A percentile compares a stretch with the other conserved stretches of the same genome.
phyloP scores from a whole-genome alignment of 208 protist genomes.

The Herpetomonas muscarum region DNA sequence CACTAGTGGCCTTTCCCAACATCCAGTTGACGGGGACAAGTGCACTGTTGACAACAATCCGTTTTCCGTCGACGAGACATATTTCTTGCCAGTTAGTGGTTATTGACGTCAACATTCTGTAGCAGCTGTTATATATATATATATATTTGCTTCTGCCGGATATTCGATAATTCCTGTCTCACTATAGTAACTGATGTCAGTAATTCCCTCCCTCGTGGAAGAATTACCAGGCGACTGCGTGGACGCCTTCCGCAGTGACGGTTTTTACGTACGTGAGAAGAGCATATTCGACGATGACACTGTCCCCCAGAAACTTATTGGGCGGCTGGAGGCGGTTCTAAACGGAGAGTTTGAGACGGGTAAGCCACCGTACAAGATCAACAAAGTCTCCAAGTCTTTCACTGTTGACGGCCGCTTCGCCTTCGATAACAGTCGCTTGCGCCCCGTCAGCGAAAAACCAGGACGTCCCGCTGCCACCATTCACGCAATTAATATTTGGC shows the following conservation, averaged over 20 bases:
- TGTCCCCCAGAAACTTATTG: neutral
- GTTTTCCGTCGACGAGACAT: too few species aligned
- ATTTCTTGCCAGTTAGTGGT: too few species aligned
- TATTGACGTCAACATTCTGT: too few species aligned
- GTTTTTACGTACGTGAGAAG: neutral
- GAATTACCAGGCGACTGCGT: neutral
- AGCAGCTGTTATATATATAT: too few species aligned
- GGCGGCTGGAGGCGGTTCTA: slow-evolving; percentile 7
- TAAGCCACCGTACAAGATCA: slow-evolving; percentile 11
- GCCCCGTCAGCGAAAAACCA: neutral
- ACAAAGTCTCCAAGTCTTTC: slow-evolving; percentile 6
- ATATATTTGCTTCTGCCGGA: too few species aligned
- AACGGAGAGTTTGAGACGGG: slow-evolving; percentile 12
- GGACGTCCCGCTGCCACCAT: slow-evolving; percentile 9
- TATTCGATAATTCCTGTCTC: too few species aligned
- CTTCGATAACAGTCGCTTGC: slow-evolving; percentile 4
- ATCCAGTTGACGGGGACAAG: too few species aligned
- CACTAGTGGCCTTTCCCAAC: too few species aligned
- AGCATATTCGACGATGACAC: slow-evolving; percentile 1
- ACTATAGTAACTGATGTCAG: neutral
- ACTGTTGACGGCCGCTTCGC: slow-evolving; percentile 3
- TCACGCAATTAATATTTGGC: slow-evolving; percentile 31
- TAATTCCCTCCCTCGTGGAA: neutral
- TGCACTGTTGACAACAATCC: too few species aligned
- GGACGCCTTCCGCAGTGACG: neutral